Evolutionary conservation across 768 basidiomycete species (phyloP).

Genomic region (Rhizopogon sp.): DNA sequence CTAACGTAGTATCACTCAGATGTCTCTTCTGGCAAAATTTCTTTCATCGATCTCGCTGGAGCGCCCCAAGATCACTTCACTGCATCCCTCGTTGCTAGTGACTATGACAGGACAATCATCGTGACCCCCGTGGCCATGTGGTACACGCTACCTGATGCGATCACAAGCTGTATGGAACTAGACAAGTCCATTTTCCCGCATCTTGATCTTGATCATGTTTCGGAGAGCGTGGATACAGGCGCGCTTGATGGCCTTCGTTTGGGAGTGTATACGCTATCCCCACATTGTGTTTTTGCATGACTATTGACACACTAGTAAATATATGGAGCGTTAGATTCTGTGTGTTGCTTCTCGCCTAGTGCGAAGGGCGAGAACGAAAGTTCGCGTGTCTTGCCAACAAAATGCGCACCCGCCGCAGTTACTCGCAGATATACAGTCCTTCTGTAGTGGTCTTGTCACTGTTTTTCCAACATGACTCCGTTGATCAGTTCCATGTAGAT

Average conservation of each 20-base stretch:
- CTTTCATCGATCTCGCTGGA: conserved; percentile 27
- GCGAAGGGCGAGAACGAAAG: too few species aligned
- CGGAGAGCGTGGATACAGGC: conserved; percentile 25
- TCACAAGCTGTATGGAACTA: conserved; percentile 19
- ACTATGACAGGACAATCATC: conserved; percentile 15
- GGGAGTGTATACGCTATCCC: conserved; percentile 24
- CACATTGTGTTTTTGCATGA: conserved; percentile 5
- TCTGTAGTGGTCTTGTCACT: too few species aligned
- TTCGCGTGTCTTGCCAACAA: too few species aligned
- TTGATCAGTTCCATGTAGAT: too few species aligned
- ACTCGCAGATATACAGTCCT: too few species aligned
- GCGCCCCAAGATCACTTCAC: conserved; percentile 12
- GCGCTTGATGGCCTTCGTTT: conserved; percentile 26
- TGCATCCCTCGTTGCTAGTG: conserved; percentile 10
- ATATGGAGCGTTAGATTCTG: not conserved
- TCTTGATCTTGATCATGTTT: conserved; percentile 33
- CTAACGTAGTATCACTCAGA: conserved; percentile 15
- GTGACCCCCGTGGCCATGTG: conserved; percentile 28
- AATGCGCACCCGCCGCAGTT: too few species aligned
- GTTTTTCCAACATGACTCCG: too few species aligned
- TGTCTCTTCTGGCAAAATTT: conserved; percentile 12
- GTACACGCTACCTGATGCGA: conserved; percentile 9
- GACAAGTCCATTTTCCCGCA: conserved; percentile 28
- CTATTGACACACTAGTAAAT: not conserved
- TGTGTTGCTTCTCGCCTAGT: too few species aligned